phyloP scores from a whole-genome alignment of 768 basidiomycete species.

The Lyophyllum shimeji region DNA sequence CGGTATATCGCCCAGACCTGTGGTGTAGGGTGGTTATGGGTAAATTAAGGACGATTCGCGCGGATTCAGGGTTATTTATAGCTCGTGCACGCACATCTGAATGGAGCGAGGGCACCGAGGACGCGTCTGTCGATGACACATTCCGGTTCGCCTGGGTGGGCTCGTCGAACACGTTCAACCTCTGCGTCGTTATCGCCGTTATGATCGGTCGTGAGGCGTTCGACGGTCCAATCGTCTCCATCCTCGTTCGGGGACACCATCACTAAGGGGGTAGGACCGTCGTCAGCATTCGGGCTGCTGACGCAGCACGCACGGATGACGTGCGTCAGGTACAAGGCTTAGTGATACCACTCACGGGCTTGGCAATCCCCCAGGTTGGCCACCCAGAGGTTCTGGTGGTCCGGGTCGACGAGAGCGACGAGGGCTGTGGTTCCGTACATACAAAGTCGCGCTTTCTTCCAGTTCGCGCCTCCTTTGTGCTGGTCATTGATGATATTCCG shows the following conservation, averaged over 20 bases:
- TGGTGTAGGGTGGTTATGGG: background rate
- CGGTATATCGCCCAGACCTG: constrained; percentile 69
- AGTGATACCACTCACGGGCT: constrained; percentile 51
- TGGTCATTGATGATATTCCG: constrained; percentile 65
- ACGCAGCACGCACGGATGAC: constrained; percentile 3
- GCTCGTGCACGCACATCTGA: constrained; percentile 56
- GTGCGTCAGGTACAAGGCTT: background rate
- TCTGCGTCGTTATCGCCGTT: constrained; percentile 71
- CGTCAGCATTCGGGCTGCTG: background rate
- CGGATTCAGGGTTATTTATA: constrained; percentile 13
- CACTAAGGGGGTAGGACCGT: constrained; percentile 29
- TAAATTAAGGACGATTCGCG: background rate
- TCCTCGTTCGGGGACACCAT: constrained; percentile 48
- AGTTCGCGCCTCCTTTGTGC: constrained; percentile 53
- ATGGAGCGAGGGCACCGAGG: constrained; percentile 76
- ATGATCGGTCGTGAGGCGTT: constrained; percentile 63
- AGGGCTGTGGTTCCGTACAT: constrained; percentile 83
- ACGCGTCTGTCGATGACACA: constrained; percentile 67
- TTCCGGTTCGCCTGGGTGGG: constrained; percentile 71
- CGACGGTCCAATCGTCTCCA: constrained; percentile 55
- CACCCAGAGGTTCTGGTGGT: constrained; percentile 69
- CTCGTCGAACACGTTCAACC: constrained; percentile 56
- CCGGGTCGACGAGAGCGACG: constrained; percentile 70
- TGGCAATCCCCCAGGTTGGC: constrained; percentile 83
- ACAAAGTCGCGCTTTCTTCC: constrained; percentile 64